Conservation (phyloP, 805 yeast genomes). For the Millerozyma acaciae region DNA sequence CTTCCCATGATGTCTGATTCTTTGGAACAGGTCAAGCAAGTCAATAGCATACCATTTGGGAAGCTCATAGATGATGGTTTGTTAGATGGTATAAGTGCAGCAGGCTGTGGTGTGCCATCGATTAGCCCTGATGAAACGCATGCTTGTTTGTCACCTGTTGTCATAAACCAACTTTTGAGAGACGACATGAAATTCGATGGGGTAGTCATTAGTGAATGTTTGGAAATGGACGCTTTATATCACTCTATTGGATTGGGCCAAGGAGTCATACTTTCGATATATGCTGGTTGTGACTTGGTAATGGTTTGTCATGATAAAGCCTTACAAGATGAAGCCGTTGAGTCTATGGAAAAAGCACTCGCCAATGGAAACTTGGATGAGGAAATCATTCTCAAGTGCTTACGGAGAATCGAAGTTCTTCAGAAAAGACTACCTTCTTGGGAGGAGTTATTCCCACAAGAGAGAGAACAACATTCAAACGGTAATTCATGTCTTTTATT, state of each 20-base stretch:
- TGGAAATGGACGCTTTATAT: constrained; percentile 60
- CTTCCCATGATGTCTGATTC: constrained; percentile 58
- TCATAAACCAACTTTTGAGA: constrained; percentile 48
- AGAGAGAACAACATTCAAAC: too few relatives aligned
- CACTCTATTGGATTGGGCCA: constrained; percentile 65
- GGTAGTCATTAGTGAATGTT: constrained; percentile 55
- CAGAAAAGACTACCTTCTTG: constrained; percentile 43
- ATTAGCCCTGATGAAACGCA: constrained; percentile 58
- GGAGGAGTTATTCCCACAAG: constrained; percentile 40
- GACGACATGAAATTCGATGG: constrained; percentile 52
- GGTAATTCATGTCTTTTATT: constrained; percentile 25
- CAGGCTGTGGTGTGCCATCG: constrained; percentile 63
- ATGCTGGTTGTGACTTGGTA: constrained; percentile 62
- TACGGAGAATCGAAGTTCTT: constrained; percentile 41
- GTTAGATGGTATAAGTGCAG: constrained; percentile 55
- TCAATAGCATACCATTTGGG: constrained; percentile 50
- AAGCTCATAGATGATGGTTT: constrained; percentile 41
- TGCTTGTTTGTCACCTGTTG: constrained; percentile 55
- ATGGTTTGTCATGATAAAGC: constrained; percentile 56
- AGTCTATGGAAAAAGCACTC: constrained; percentile 35
- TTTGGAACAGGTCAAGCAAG: constrained; percentile 47
- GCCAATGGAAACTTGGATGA: constrained; percentile 42
- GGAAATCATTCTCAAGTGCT: constrained; percentile 35
- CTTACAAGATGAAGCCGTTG: constrained; percentile 54
- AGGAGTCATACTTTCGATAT: constrained; percentile 58